phyloP scores from a whole-genome alignment of 352 stramenopile species.

The Globisporangium okanoganense region DNA sequence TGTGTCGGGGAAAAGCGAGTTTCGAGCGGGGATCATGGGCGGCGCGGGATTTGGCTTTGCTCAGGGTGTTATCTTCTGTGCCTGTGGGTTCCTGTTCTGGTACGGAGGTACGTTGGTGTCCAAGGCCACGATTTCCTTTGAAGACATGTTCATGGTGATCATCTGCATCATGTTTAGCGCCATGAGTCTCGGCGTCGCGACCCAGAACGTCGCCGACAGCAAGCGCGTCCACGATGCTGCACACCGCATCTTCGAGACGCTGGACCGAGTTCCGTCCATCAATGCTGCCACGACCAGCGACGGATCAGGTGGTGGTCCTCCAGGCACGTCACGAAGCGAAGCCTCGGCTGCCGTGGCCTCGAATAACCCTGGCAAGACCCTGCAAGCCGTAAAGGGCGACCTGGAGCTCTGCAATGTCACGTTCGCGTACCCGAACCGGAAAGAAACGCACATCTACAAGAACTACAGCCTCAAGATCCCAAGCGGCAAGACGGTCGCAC shows the following conservation, averaged over 20 bases:
- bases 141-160: constrained; percentile 69
- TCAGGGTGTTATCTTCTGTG: constrained; percentile 63
- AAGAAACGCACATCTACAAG: constrained; percentile 50
- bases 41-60: constrained; percentile 67
- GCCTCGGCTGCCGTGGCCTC: neutral
- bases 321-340: neutral
- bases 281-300: constrained; percentile 8
- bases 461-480: constrained; percentile 54
- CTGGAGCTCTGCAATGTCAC: constrained; percentile 40
- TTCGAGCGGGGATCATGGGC: constrained; percentile 43
- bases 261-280: constrained; percentile 32
- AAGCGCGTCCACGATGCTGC: constrained; percentile 25
- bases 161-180: constrained; percentile 61
- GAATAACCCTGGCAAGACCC: constrained; percentile 9
- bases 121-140: constrained; percentile 52
- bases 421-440: constrained; percentile 38
- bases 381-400: constrained; percentile 22
- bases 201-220: constrained; percentile 22
- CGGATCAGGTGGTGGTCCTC: neutral
- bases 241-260: constrained; percentile 24
- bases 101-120: constrained; percentile 53
- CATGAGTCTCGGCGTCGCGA: constrained; percentile 25
- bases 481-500: constrained; percentile 63
- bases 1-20: constrained; percentile 28
- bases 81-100: constrained; percentile 73